Conservation (phyloP, 2,329 filamentous ascomycete genomes). For the Colletotrichum sp. region DNA sequence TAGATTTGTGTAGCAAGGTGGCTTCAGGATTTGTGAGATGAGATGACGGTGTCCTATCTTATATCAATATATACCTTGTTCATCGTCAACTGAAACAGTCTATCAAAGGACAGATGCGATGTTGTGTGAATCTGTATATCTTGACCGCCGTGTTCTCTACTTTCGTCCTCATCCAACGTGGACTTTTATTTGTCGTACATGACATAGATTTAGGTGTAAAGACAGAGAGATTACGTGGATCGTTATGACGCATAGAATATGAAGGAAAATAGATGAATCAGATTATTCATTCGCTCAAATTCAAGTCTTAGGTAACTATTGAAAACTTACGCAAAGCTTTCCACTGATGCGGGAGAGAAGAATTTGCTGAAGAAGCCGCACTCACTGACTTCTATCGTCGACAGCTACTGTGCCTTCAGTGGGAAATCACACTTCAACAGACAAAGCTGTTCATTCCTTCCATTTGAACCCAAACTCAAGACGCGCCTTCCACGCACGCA, state of each 20-base stretch:
- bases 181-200: neutral
- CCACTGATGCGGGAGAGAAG: neutral
- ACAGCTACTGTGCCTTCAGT: neutral
- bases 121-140: neutral
- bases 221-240: neutral
- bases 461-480: neutral
- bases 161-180: neutral
- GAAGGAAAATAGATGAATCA: too few relatives aligned
- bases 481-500: neutral
- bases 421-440: neutral
- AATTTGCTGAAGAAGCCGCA: too few relatives aligned
- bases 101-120: accelerated
- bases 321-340: neutral
- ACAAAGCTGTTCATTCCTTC: neutral
- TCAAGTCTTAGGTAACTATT: neutral
- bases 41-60: neutral
- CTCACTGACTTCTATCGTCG: neutral
- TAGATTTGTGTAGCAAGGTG: neutral
- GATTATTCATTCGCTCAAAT: too few relatives aligned
- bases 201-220: neutral
- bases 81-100: neutral
- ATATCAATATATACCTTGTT: neutral
- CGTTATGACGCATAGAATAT: accelerated
- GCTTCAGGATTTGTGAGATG: neutral
- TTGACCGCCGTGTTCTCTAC: accelerated